phyloP scores from a whole-genome alignment of 495 filamentous ascomycete species.

The Aspergillus conjunctus region DNA sequence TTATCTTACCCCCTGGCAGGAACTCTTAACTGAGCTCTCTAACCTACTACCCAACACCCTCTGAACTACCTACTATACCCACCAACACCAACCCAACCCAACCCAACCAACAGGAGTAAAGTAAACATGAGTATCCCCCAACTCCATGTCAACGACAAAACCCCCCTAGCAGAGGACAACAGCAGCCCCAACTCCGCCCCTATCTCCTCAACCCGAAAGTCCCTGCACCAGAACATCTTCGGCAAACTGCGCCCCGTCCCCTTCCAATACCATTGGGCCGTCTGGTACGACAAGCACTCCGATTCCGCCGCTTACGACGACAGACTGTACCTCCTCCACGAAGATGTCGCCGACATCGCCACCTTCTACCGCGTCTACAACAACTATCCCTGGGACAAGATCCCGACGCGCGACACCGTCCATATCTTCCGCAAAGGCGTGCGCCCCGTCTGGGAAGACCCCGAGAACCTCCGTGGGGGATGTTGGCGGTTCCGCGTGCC shows the following conservation, averaged over 20 bases:
- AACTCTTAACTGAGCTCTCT: too few relatives aligned
- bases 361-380: conserved; percentile 90
- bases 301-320: conserved; percentile 54
- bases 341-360: conserved; percentile 71
- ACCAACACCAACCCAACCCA: neutral
- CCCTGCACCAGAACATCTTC: conserved; percentile 41
- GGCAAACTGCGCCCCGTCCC: conserved; percentile 53
- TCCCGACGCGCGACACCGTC: conserved; percentile 78
- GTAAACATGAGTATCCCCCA: conserved; percentile 24
- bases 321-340: conserved; percentile 66
- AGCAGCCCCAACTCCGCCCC: conserved; percentile 14
- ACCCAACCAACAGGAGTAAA: neutral
- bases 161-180: conserved; percentile 12
- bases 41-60: too few relatives aligned
- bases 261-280: conserved; percentile 57
- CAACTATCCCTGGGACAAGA: conserved; percentile 75
- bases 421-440: conserved; percentile 89
- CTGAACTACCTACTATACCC: too few relatives aligned
- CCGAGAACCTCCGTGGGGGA: conserved; percentile 76
- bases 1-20: too few relatives aligned
- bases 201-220: conserved; percentile 30
- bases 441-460: conserved; percentile 88
- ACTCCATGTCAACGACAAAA: conserved; percentile 25
- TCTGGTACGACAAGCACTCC: conserved; percentile 59
- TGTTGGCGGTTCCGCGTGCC: conserved; percentile 86